Evolutionary conservation across 1,284 basidiomycete genomes (phyloP), one percentile per base, ranked within the genome.

Genomic region (Microbotryum intermedium): DNA sequence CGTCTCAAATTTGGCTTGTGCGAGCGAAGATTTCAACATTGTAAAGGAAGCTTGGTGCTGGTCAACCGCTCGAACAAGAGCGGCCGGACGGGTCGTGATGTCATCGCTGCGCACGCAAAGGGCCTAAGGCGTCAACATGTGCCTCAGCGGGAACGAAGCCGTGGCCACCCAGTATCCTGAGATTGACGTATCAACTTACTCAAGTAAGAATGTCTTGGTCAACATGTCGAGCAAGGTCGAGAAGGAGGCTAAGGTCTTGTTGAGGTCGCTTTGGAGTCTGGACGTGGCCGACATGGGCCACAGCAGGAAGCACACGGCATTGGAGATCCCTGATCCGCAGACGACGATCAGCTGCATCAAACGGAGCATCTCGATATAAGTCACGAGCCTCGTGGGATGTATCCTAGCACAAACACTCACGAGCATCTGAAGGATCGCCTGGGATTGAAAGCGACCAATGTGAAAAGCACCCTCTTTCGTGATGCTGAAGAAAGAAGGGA

Each of bases 391-490:
- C 4, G 34, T 11, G 16, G 11, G 10, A 39, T 39, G 34, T 16
- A 39, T 0, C 11, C 34, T 16, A 16, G 13, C 34, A 16, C 34
- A 16, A 39, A 49, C 26, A 48, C 54, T 34, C 20, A 30, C 23
- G 48, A 62, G 43, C 21, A 74, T 70, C 53, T 74, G 74, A 18
- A 70, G 67, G 10, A 74, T 72, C 53, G 74, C 72, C 26, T 72
- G 68, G 1, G 67, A 65, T 39, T 71, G 70, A 57, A 75, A 76
- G 23, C 63, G 63, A 4, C 75, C 75, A 10, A 74, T 87, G 47
- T 84, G 77, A 44, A 86, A 72, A 6, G 86, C 88, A 20, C 93
- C 94, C 76, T 97, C 93, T 71, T 90, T 93, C 63, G 95, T 85
- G 44, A 97, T 79, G 7, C 87, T 88, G 29, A 13, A 55, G 20